These are phyloP conservation scores for Calamus simplicifolius DNA, from an alignment of 176 grass and related monocot genomes.

Conservation along the genomic window DNA sequence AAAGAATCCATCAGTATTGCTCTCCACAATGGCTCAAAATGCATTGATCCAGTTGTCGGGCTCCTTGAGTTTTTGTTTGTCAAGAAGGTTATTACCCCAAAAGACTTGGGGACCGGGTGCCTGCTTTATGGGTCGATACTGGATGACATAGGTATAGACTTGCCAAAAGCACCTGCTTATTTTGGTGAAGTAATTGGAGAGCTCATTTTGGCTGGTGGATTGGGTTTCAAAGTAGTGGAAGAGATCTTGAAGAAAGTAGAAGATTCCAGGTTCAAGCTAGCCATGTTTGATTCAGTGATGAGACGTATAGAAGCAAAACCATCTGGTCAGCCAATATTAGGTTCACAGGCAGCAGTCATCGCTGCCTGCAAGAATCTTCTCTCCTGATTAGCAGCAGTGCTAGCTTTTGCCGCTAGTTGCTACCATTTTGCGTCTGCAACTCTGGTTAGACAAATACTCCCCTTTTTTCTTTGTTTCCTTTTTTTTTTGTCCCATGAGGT, in stretches of 20 bases:
- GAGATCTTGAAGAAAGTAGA: conserved; percentile 69
- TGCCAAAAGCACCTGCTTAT: conserved; percentile 70
- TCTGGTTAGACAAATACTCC: too few relatives aligned
- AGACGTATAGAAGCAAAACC: conserved; percentile 41
- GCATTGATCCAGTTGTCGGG: conserved; percentile 51
- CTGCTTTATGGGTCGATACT: conserved; percentile 61
- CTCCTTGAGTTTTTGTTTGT: conserved; percentile 58
- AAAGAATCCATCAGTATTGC: conserved; percentile 88
- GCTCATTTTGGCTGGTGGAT: conserved; percentile 37
- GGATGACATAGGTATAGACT: conserved; percentile 88
- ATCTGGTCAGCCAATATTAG: conserved; percentile 59
- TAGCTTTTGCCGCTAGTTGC: too few relatives aligned
- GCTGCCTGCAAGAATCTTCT: conserved; percentile 45
- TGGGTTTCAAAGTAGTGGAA: conserved; percentile 63
- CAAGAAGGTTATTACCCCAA: conserved; percentile 54
- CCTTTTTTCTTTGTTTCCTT: too few relatives aligned
- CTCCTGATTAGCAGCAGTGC: background rate
- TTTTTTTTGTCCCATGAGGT: too few relatives aligned
- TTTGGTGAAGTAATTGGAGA: conserved; percentile 72
- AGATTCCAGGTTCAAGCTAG: conserved; percentile 37
- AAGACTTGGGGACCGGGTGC: conserved; percentile 63
- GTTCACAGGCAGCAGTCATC: conserved; percentile 32
- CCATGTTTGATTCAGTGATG: conserved; percentile 32
- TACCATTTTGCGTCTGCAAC: too few relatives aligned
- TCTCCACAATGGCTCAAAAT: conserved; percentile 61